Evolutionary conservation across 148 eudicot genomes (phyloP).

Genomic region (Silene conica): DNA sequence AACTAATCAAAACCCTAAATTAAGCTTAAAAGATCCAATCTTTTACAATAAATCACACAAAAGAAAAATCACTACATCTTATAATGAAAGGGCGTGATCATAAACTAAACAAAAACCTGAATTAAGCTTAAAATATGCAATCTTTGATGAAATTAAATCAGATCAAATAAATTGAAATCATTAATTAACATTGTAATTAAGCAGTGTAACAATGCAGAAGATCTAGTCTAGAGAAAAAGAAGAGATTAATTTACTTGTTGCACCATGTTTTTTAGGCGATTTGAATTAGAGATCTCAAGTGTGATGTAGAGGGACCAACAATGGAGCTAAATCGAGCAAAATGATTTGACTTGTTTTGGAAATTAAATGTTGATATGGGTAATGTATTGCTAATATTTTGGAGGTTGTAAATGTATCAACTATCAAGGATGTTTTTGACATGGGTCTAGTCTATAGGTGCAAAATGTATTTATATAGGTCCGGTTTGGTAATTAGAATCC

Average conservation of each 20-base stretch:
- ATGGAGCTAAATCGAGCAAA: not conserved
- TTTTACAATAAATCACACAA: too few relatives aligned
- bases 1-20: too few relatives aligned
- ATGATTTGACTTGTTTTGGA: too few relatives aligned
- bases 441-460: too few relatives aligned
- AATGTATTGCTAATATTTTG: too few relatives aligned
- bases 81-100: not conserved
- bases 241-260: not conserved
- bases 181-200: not conserved
- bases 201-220: not conserved
- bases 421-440: too few relatives aligned
- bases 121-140: not conserved
- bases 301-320: not conserved
- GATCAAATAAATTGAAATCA: not conserved
- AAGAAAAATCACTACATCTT: too few relatives aligned
- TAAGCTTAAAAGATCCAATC: too few relatives aligned
- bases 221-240: not conserved
- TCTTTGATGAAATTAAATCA: not conserved
- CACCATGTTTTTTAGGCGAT: not conserved
- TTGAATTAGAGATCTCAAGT: conserved; percentile 10
- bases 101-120: not conserved
- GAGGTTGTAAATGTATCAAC: too few relatives aligned
- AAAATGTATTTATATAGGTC: too few relatives aligned
- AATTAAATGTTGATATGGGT: too few relatives aligned
- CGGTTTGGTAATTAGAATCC: too few relatives aligned